Evolutionary conservation across 768 basidiomycete species (phyloP).

Genomic region (Rhizopogon roseolus): DNA sequence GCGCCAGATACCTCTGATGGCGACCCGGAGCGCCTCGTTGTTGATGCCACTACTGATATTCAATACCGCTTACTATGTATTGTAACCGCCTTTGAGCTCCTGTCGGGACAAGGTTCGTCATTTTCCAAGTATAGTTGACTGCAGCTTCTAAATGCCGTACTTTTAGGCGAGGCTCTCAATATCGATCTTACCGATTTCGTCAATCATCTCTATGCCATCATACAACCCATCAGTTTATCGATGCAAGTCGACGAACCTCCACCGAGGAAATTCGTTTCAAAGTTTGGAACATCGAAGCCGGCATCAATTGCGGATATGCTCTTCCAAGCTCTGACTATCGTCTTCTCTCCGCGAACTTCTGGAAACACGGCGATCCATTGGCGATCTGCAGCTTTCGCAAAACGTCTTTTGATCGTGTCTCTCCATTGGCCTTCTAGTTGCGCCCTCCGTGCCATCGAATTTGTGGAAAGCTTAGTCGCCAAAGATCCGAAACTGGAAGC

Average conservation of each 20-base stretch:
- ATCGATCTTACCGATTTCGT: slow-evolving; percentile 92
- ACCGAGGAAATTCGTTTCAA: slow-evolving; percentile 21
- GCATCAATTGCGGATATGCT: slow-evolving; percentile 61
- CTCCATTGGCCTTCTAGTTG: slow-evolving; percentile 75
- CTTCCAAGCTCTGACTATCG: slow-evolving; percentile 78
- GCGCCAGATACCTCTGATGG: slow-evolving; percentile 28
- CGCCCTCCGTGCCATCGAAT: slow-evolving; percentile 65
- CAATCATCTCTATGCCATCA: slow-evolving; percentile 74
- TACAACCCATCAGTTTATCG: slow-evolving; percentile 68
- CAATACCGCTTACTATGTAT: slow-evolving; percentile 77
- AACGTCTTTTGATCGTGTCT: slow-evolving; percentile 79
- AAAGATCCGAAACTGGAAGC: slow-evolving; percentile 81
- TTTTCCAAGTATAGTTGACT: slow-evolving; percentile 5
- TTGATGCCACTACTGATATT: slow-evolving; percentile 35
- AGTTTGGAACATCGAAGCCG: slow-evolving; percentile 22
- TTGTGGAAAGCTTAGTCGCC: slow-evolving; percentile 66
- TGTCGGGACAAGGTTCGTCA: slow-evolving; percentile 85
- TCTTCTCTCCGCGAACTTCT: slow-evolving; percentile 71
- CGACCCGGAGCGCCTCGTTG: slow-evolving; percentile 23
- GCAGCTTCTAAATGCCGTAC: slow-evolving; percentile 6
- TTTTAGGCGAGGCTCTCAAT: slow-evolving; percentile 88
- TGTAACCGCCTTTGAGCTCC: slow-evolving; percentile 94
- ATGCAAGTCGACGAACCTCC: slow-evolving; percentile 57
- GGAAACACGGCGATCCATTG: slow-evolving; percentile 54
- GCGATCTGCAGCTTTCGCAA: slow-evolving; percentile 88